Base-by-base conservation (phyloP, 192 early-diverging fungal genomes). In the Phlyctochytrium arcticum region DNA sequence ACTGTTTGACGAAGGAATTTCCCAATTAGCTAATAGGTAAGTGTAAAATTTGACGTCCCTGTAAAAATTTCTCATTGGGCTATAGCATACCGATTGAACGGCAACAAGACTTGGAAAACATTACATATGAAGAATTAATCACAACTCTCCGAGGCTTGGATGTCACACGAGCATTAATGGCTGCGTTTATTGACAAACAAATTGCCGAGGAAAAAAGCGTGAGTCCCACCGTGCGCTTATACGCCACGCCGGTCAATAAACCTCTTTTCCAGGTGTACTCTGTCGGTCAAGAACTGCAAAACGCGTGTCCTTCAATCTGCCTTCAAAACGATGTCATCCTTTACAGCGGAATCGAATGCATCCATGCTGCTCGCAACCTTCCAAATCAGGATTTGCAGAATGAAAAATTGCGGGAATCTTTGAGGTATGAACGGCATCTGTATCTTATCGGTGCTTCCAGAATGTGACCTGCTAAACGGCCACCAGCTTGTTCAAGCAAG, bases 241-340 rank as follows among this genome's bases (percentile, higher is more conserved):
- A 39, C 34, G 34, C 17, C 8, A 36, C 34, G 56, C 12, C 58
- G 27, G 34, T 32, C 31, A 64, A 24, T 29, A 8, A 30, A 58
- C 12, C 30, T 48, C 32, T 2, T 59, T 12, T 42, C 39, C 19
- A 77, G 59, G 81, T 84, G 56, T 72, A 87, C 37, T 74, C 71
- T 30, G 75, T 91, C 39, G 84, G 83, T 46, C 80, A 85, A 30
- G 75, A 81, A 32, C 69, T 91, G 47, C 78, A 80, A 62, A 68
- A 79, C 24, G 75, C 79, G 10, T 91, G 90, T 65, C 76, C 81
- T 32, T 73, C 78, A 0, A 81, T 91, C 62, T 90, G 87, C 65
- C 78, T 73, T 15, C 59, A 76, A 1, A 73, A 77, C 9, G 89
- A 91, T 61, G 83, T 89, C 26, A 69, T 83, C 1, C 70, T 89